Percentiles rank a stretch among this genome's conserved stretches.
phyloP scores from a whole-genome alignment of 2,329 filamentous ascomycete genomes.

The Alternaria hordeiaustralica region DNA sequence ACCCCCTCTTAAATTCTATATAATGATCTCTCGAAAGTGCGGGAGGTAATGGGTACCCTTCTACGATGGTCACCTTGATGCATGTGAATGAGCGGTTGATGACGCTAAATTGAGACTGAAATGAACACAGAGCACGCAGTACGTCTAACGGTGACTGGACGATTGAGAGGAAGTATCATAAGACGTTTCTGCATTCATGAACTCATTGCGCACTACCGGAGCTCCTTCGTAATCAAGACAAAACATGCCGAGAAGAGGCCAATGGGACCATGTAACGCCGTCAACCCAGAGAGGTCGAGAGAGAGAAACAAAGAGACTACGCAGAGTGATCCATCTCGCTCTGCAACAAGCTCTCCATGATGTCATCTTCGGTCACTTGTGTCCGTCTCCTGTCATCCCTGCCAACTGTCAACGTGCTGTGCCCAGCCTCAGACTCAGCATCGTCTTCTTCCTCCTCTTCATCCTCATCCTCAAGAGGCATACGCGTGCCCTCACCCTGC shows the following conservation, averaged over 20 bases:
- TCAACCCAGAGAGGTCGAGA: neutral
- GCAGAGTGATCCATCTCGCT: constrained; percentile 16
- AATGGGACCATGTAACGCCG: neutral
- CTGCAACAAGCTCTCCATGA: constrained; percentile 41
- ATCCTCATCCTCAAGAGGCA: constrained; percentile 40
- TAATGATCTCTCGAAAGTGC: neutral
- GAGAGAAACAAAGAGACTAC: neutral
- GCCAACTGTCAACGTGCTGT: constrained; percentile 11
- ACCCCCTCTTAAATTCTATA: neutral
- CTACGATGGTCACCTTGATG: neutral
- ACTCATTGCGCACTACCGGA: neutral
- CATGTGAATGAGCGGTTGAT: neutral
- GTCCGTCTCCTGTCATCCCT: constrained; percentile 8
- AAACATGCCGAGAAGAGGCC: neutral
- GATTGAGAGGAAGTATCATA: neutral
- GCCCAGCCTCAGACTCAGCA: constrained; percentile 7
- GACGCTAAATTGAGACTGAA: neutral
- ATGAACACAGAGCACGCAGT: neutral
- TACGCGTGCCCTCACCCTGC: constrained; percentile 44
- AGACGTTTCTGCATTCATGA: neutral
- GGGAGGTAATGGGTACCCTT: neutral
- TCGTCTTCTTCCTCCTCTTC: constrained; percentile 27
- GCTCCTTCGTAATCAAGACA: neutral
- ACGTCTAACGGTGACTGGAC: neutral
- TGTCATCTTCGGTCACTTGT: constrained; percentile 42